Evolutionary conservation across 495 filamentous ascomycete species (phyloP).

Genomic region (Penicillium arizonense): DNA sequence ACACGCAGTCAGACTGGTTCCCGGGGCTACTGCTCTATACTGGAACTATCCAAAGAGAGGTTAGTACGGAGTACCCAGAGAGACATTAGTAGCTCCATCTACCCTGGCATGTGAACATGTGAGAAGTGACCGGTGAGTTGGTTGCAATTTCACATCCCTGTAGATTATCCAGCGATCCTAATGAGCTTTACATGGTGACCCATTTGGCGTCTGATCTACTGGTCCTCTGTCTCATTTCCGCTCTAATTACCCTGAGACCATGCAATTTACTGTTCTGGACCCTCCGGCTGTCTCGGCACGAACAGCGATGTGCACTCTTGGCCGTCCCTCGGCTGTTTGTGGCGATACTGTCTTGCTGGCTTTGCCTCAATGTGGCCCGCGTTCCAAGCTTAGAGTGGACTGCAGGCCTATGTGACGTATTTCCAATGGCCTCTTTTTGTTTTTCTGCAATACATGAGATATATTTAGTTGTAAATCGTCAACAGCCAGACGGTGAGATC

Average conservation of each 20-base stretch:
- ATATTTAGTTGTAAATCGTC: conserved; percentile 28
- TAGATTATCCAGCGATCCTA: conserved; percentile 7
- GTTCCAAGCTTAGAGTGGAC: not conserved
- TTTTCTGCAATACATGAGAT: conserved; percentile 20
- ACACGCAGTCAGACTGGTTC: not conserved
- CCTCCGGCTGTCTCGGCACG: not conserved
- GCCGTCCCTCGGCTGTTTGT: not conserved
- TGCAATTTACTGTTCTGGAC: not conserved
- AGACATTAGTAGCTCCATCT: not conserved
- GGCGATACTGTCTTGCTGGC: not conserved
- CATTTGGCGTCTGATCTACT: not conserved
- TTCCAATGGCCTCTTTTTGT: not conserved
- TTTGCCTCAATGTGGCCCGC: not conserved
- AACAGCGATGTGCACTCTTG: not conserved
- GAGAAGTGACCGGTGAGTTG: conserved; percentile 13
- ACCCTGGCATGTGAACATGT: conserved; percentile 12
- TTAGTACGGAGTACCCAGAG: not conserved
- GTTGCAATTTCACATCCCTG: conserved; percentile 17
- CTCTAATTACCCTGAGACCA: not conserved
- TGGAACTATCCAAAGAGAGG: not conserved
- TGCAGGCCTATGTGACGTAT: not conserved
- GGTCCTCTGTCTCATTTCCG: not conserved
- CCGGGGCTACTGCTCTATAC: not conserved
- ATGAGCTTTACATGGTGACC: not conserved
- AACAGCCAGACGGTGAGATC: conserved; percentile 11